Evolutionary conservation across 2,329 filamentous ascomycete genomes (phyloP), one percentile per base, ranked within the genome.

Genomic region (Calcarisporium arbuscula): DNA sequence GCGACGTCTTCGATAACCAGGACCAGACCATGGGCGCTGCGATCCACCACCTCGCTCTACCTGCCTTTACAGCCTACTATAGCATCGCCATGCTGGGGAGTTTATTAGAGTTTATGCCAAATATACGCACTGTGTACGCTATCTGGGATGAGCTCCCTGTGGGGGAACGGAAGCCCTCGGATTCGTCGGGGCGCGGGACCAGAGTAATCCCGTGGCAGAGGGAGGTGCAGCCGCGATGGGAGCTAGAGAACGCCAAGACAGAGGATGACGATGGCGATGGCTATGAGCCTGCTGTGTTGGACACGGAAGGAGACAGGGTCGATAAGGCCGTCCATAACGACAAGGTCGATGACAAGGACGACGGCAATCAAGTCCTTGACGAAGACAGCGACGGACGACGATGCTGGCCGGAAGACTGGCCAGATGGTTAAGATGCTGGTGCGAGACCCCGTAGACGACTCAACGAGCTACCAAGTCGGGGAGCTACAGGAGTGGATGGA

Each of bases 21-120:
- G 22, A 32, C 2, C 21, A 35, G n/a, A 32, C 20, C 12, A 26
- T 45, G 19, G 39, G 41, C 18, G 28, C 27, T 4, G 28, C 22
- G 26, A 33, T 54, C 23, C 30, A 10, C 5, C 28, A 48, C 25
- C 43, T 56, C 5, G 51, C 49, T 3, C 19, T 56, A 5, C 46
- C 53, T 1, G 50, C 49, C 3, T 50, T 47, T 18, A 49, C 44
- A 14, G 46, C 45, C 5, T 53, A 53, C 37, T 46, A 50, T 39
- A 48, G 42, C 41, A 35, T 44, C 33, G 15, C 8, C 7, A 39
- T 28, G 19, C 27, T 56, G 5, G 34, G 29, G 3, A 6, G 12
- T 10, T 6, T 48, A 3, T 26, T 52, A 20, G 27, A 30, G 5
- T 26, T 17, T 10, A 32, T 50, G 34, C 35, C 42, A 16, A 38